Base-by-base conservation (phyloP, 164 flowering plant genomes). In the Amborella trichopoda region DNA sequence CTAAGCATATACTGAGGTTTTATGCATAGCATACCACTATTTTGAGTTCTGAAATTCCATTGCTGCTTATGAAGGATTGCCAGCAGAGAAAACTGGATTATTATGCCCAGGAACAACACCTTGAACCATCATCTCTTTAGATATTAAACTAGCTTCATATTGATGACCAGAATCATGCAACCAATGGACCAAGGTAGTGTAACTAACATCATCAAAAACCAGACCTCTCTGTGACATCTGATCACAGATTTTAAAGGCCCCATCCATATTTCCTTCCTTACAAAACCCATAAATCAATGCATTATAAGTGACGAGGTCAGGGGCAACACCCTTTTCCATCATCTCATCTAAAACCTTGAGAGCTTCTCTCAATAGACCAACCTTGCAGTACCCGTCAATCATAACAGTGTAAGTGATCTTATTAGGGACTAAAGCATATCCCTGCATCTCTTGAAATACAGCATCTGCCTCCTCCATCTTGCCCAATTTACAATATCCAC, bases 301-400 rank as follows among this genome's bases (percentile, higher is more conserved):
- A 49, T 82, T 83, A 61, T 78, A 87, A 60, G 79, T 75, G 26
- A 71, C 54, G 46, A 81, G 85, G 65, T 87, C 53, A 18, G 90
- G 90, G 19, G 25, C 13, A 60, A 78, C 43, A 4, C 75, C 78
- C 4, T 77, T 71, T 27, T 45, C 56, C 54, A 66, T 72, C 94
- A 83, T 81, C 61, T 68, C 76, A 53, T 62, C 54, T 41, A 87
- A 19, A 51, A 77, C 55, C 24, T 27, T 9, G 26, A 49, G 60
- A 18, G 90, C 83, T 48, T 73, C 75, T 26, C 72, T 73, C 28
- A 72, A 60, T 54, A 42, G 43, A 25, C 94, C 81, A 45, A 47
- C 30, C 19, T 21, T 37, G 41, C 41, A 37, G 41, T 37, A 37
- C 6, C 41, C 41, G 19, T 37, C 14, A 9, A 37, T 37, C 41